Base-by-base conservation (phyloP, 2,329 filamentous ascomycete genomes). In the Colletotrichum neosansevieriae region DNA sequence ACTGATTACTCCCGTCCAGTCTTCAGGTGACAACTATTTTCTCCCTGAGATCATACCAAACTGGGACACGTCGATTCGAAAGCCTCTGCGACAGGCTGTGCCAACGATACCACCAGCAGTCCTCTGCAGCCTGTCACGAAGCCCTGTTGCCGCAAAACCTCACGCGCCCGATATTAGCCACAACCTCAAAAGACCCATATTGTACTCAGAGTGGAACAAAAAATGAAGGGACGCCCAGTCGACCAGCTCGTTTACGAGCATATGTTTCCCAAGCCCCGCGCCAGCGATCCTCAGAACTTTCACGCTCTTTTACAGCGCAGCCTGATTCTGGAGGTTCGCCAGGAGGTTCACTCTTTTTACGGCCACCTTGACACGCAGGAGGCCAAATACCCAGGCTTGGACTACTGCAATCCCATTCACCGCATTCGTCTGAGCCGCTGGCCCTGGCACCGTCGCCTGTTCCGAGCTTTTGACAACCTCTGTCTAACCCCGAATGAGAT, bases 381-480 rank as follows among this genome's bases (percentile, higher is more conserved):
- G 82, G 92, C 92, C 72, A 92, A 93, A 74, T 94, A 94, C 72
- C 92, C 92, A 0, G 92, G 92, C 34, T 87, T 95, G 63, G 92
- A 95, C 82, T 95, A 95, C 82, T 89, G 86, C 68, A 84, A 92
- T 75, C 82, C 80, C 24, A 91, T 90, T 7, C 92, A 95, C 79
- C 90, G 92, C 71, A 89, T 92, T 77, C 91, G 92, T n/a, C 88
- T 95, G 9, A 87, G 89, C 73, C 90, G 92, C 68, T 94, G 91
- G 84, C 87, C 86, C 15, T 93, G 92, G 88, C 92, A 95, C 78
- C 86, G 89, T 70, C 87, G 90, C 65, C 86, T 95, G 12, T 94
- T 95, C 78, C 87, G 89, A 45, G 91, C 92, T 32, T 94, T 95
- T 74, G 91, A 94, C 78, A 81, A 79, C 29, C 84, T 94, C 24